Percentiles rank a stretch among this genome's conserved stretches.
Conservation (phyloP, 768 basidiomycete genomes). For the Roridomyces roridus region DNA sequence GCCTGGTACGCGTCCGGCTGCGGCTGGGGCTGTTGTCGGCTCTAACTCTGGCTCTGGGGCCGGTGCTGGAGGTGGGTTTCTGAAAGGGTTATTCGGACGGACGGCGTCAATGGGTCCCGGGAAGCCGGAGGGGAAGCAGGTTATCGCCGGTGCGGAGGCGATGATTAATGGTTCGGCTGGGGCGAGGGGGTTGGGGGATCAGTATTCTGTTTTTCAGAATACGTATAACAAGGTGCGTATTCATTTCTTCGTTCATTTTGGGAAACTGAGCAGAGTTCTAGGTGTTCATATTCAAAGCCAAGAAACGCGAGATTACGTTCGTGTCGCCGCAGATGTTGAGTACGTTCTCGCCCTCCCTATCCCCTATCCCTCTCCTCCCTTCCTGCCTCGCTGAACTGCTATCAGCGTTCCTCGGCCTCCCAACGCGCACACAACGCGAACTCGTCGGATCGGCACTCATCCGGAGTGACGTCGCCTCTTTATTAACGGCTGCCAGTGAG, state of each 20-base stretch:
- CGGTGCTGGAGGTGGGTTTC: constrained; percentile 10
- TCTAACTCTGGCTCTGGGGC: neutral
- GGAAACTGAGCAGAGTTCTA: neutral
- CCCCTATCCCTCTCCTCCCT: neutral
- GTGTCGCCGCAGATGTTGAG: constrained; percentile 24
- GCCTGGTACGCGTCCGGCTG: constrained; percentile 4
- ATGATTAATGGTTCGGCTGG: constrained; percentile 18
- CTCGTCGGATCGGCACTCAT: constrained; percentile 14
- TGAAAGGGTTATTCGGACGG: constrained; percentile 21
- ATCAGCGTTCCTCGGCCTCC: constrained; percentile 21
- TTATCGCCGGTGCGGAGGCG: constrained; percentile 23
- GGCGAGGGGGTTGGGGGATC: constrained; percentile 12
- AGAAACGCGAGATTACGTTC: constrained; percentile 27
- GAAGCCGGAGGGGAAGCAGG: constrained; percentile 17
- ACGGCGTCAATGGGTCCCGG: neutral
- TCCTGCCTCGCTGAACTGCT: too few species aligned
- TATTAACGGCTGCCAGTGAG: too few species aligned
- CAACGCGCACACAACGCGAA: constrained; percentile 19
- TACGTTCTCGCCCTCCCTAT: neutral
- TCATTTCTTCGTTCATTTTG: neutral
- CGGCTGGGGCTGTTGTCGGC: constrained; percentile 1
- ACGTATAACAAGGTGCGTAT: constrained; percentile 23
- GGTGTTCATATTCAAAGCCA: constrained; percentile 23
- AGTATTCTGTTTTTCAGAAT: constrained; percentile 23
- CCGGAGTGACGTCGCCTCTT: too few species aligned